Base-by-base conservation (phyloP, 805 yeast species). In the Kuraishia ogatae region DNA sequence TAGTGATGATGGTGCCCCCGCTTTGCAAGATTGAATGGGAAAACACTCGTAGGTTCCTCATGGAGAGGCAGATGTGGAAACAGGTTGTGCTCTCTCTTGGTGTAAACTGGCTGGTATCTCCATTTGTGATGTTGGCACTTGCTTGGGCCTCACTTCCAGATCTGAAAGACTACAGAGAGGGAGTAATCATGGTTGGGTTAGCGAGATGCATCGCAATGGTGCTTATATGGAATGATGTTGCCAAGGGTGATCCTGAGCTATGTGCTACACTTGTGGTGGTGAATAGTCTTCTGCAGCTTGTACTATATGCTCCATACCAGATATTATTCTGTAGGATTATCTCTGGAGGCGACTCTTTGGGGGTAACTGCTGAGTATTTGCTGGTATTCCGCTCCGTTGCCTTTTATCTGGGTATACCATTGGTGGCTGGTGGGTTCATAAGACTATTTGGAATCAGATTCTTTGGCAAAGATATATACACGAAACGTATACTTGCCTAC, bases 151-250 rank as follows among this genome's bases (percentile, higher is more conserved):
- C 74, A 0, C 59, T 82, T 51, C 77, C 77, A 55, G 77, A 80
- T 55, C 61, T 72, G 52, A 66, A 66, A 7, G 85, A 79, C 54
- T 78, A 77, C 55, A 66, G 85, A 48, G 69, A 66, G 48, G 85
- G 85, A 1, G 71, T 82, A n/a, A 79, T 82, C 29, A 74, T 82
- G 78, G 78, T 82, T 50, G 86, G 86, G 1, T 55, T 79, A 39
- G 85, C 84, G 5, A 66, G 85, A 56, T 81, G 86, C 62, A 80
- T 81, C 58, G 86, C 85, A 22, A 81, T 82, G 85, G 86, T 81
- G 1, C 65, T 82, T 53, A 63, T 81, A 26, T 81, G 85, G 86
- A 81, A 77, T 61, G 74, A 77, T 29, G 67, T 82, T 19, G 81
- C 84, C 1, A 73, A 67, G 7, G 85, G 85, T 5, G 82, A 80